Evolutionary conservation across 345 rosid species (phyloP).

Genomic region (Euphorbia pulcherrima): DNA sequence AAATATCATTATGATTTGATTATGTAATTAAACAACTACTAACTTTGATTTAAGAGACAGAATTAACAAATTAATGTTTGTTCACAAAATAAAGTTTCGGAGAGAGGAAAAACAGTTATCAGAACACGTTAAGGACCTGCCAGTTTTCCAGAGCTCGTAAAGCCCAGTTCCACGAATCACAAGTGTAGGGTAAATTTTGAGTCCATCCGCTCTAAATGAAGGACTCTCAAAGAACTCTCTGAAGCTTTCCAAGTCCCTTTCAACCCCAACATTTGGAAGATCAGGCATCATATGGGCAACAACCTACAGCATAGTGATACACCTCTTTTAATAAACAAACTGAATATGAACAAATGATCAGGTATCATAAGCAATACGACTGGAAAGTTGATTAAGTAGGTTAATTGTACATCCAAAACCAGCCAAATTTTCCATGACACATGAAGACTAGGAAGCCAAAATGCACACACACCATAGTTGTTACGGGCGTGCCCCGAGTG

Average conservation of each 20-base stretch:
- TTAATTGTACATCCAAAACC: neutral
- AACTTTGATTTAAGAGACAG: neutral
- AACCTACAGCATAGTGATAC: constrained; percentile 50
- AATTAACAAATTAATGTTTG: too few relatives aligned
- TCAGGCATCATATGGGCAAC: constrained; percentile 99
- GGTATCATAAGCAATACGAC: neutral
- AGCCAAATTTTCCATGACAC: neutral
- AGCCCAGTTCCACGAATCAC: constrained; percentile 99
- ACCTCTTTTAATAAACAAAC: constrained; percentile 39
- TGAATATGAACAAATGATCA: constrained; percentile 37
- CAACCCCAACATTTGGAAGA: constrained; percentile 97
- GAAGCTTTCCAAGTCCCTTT: constrained; percentile 95
- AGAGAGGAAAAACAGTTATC: neutral
- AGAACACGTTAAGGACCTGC: constrained; percentile 47
- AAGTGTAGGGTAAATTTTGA: constrained; percentile 96
- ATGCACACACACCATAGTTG: neutral
- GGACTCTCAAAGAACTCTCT: constrained; percentile 96
- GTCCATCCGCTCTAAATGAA: constrained; percentile 91
- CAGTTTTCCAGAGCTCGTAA: constrained; percentile 96
- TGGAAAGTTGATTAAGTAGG: neutral
- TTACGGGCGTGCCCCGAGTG: too few relatives aligned
- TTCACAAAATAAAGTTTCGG: neutral
- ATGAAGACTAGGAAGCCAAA: neutral
- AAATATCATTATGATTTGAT: neutral
- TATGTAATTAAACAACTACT: constrained; percentile 8